A percentile compares a stretch with the other conserved stretches of the same genome.
These are phyloP conservation scores for Ceratobasidium sp. DNA, from an alignment of 1,284 basidiomycete genomes.

Conservation along the genomic window DNA sequence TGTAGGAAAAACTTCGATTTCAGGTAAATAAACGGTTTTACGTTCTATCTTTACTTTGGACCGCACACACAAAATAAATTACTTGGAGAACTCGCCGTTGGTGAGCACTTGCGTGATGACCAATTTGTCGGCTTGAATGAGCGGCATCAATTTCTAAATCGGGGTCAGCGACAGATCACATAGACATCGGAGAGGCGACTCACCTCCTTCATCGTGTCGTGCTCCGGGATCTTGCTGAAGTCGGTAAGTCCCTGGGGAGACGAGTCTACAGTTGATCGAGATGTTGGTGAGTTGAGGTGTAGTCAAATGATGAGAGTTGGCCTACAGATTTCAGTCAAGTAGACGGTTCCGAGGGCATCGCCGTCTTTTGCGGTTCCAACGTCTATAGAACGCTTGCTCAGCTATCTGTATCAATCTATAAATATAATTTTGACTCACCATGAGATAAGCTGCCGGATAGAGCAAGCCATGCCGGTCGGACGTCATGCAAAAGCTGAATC, in stretches of 20 bases:
- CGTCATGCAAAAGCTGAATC: slow-evolving; percentile 41
- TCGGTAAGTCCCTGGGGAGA: slow-evolving; percentile 39
- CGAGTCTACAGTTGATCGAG: neutral
- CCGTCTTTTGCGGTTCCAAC: slow-evolving; percentile 35
- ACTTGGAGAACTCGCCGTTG: slow-evolving; percentile 43
- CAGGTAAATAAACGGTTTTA: neutral
- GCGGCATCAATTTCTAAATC: slow-evolving; percentile 39
- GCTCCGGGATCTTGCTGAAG: slow-evolving; percentile 37
- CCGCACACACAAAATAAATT: neutral
- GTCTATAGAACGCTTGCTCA: neutral
- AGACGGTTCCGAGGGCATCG: slow-evolving; percentile 41
- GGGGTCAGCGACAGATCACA: neutral
- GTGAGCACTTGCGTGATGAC: slow-evolving; percentile 43
- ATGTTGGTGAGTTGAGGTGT: neutral
- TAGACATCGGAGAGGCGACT: neutral
- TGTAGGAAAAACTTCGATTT: neutral
- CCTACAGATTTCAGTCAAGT: slow-evolving; percentile 42
- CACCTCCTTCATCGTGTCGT: slow-evolving; percentile 44
- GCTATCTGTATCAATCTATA: neutral
- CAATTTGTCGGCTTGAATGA: slow-evolving; percentile 40
- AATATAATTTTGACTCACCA: neutral
- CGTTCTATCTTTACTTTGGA: neutral
- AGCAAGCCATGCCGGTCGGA: slow-evolving; percentile 41
- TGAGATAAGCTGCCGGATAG: slow-evolving; percentile 42
- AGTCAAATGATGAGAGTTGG: neutral